Conservation (phyloP, 1,284 basidiomycete species). For the Leccinum angustisporum region DNA sequence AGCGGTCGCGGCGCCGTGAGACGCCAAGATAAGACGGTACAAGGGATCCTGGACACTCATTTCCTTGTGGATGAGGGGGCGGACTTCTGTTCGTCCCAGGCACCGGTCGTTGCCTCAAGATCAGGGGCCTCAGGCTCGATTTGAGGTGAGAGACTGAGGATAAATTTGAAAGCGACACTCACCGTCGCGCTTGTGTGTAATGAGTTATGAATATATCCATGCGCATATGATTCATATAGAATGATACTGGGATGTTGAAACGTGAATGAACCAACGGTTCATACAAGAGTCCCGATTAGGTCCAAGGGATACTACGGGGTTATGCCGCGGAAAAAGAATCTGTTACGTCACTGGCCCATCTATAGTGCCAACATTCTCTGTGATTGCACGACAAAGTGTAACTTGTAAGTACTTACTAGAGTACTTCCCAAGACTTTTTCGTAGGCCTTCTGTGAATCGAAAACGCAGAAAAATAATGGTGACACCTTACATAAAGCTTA, state of each 20-base stretch:
- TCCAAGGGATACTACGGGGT: not conserved
- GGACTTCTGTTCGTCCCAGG: slow-evolving; percentile 70
- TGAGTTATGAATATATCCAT: slow-evolving; percentile 4
- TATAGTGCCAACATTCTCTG: no score
- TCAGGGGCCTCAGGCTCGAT: slow-evolving; percentile 61
- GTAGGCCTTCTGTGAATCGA: not conserved
- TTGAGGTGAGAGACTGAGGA: slow-evolving; percentile 36
- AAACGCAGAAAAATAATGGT: not conserved
- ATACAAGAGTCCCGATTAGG: not conserved
- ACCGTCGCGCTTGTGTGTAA: slow-evolving; percentile 73
- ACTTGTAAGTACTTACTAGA: no score
- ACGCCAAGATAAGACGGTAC: not conserved
- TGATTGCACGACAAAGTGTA: no score
- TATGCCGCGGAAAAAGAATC: no score
- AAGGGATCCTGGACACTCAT: slow-evolving; percentile 40
- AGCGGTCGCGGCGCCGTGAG: slow-evolving; percentile 63
- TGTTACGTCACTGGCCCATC: no score
- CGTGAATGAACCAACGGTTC: not conserved
- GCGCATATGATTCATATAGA: not conserved
- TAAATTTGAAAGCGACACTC: slow-evolving; percentile 15
- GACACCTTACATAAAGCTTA: no score
- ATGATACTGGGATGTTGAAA: not conserved
- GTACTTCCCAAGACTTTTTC: no score
- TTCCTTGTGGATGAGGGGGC: slow-evolving; percentile 70
- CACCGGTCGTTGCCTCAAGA: slow-evolving; percentile 55